Base-by-base conservation (phyloP, 1,139 yeast species). In the Suzukiozyma palmioleophila region DNA sequence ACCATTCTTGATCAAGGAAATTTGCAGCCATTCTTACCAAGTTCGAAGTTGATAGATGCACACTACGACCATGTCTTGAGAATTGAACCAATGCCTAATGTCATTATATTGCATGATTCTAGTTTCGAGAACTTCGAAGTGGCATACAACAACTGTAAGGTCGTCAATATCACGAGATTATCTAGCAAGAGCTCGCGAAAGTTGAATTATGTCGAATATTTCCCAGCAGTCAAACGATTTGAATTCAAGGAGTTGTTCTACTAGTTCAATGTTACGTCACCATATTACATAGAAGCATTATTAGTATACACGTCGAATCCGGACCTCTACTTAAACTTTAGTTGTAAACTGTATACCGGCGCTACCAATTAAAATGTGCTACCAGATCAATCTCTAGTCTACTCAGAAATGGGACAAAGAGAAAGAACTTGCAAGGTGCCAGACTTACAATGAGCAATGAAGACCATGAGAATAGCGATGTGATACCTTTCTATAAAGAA, bases 1-100 rank as follows among this genome's bases (percentile, higher is more conserved):
- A 87, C 96, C 0, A 46, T 92, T 2, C 62, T 92, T 10, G 96
- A 88, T 54, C 98, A 92, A 60, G 95, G 95, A 1, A 84, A 80
- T 53, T 58, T 92, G 38, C 84, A 94, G 34, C 97, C 98, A 13
- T 88, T 89, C 54, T 66, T 79, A 3, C 60, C 69, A 24, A 62
- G 70, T 31, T 64, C 77, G 25, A 75, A 87, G 44, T 84, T 94
- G 1, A 68, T 87, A 1, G 66, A 78, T 29, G 78, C 95, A 65
- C 82, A 80, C 43, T 76, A 75, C 51, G 95, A 87, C 54, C 80
- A 81, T 48, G 66, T 79, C 1, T 67, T 92, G 41, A 72, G 84
- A 18, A 58, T 92, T 39, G 77, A 84, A 37, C 97, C 97, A 1
- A 64, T 87, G 26, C 98, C 98, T 0, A 73, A 77, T n/a, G 65